Base-by-base conservation (phyloP, 1,284 basidiomycete genomes). In the Xerocomus cyaneibrunnescens region DNA sequence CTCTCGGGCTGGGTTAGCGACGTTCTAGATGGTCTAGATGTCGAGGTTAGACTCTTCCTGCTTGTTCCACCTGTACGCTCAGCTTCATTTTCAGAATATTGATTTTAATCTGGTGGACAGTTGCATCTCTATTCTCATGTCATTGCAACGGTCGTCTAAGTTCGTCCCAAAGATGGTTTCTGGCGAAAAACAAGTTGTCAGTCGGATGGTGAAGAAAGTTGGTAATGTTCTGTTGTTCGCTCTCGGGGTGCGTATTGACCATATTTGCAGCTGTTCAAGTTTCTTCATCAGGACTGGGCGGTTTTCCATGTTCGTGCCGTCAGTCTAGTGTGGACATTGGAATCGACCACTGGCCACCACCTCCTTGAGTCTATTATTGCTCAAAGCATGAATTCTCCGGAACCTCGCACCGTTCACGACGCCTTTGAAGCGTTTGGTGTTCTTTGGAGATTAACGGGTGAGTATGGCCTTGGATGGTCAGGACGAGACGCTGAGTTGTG, bases 401-500 rank as follows among this genome's bases (percentile, higher is more conserved):
- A 82, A 40, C 70, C 73, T 17, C 60, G 60, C n/a, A 75, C 77
- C 48, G 70, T 78, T 12, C 74, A 80, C 45, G 80, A 83, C 27
- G 82, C 87, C 0, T 90, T 89, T 65, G 88, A 94, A 57, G 90
- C 89, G 0, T 97, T 99, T 67, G 94, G 96, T 1, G 85, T 93
- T 1, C 74, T 98, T 7, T 99, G 96, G 96, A 80, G 93, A 52
- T 72, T 94, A 52, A 89, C 87, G 45, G 92, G 94, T 89, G 56
- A 62, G 76, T 62, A 51, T 16, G 39, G n/a, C 34, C 23, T 45
- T 45, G 35, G 17, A 44, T 36, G 22, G 23, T 32, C 21, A 21
- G 34, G 32, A 28, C 54, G 21, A 28, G 22, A 52, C 1, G 42
- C 45, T 59, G n/a, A 51, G 41, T 16, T 42, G 12, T 37, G 37